Evolutionary conservation across 768 basidiomycete species (phyloP).

Genomic region (Strobilomyces confusus): DNA sequence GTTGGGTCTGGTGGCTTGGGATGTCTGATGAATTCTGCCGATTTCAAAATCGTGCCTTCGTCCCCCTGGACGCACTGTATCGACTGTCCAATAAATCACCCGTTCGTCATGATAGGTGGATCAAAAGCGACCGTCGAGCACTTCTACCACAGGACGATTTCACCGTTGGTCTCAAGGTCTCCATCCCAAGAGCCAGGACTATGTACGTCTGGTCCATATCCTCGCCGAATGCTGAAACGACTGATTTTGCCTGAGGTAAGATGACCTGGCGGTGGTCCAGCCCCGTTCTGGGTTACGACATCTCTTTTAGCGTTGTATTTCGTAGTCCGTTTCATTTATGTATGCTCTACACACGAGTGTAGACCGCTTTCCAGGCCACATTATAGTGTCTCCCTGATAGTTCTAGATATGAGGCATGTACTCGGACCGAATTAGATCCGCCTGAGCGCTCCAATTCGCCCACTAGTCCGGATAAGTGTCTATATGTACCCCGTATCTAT

Average conservation of each 20-base stretch:
- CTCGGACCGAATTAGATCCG: background rate
- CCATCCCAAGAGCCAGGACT: background rate
- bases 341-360: background rate
- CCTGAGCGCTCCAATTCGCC: background rate
- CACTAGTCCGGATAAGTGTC: too few relatives aligned
- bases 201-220: conserved; percentile 23
- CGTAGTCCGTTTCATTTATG: background rate
- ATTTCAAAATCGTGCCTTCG: background rate
- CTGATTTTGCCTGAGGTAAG: conserved; percentile 16
- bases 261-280: background rate
- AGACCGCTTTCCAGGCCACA: background rate
- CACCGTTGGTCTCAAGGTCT: background rate
- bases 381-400: background rate
- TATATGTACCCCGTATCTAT: too few relatives aligned
- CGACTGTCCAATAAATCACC: background rate
- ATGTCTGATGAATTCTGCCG: conserved; percentile 10
- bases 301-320: background rate
- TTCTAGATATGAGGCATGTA: too few relatives aligned
- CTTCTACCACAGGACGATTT: conserved; percentile 19
- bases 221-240: conserved; percentile 10
- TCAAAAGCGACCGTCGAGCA: conserved; percentile 1
- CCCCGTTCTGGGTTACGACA: background rate
- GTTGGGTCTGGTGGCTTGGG: conserved; percentile 20
- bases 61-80: background rate
- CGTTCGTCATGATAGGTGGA: conserved; percentile 7